These are phyloP conservation scores for Cercis canadensis DNA, from an alignment of 306 rosid genomes.

Conservation along the genomic window DNA sequence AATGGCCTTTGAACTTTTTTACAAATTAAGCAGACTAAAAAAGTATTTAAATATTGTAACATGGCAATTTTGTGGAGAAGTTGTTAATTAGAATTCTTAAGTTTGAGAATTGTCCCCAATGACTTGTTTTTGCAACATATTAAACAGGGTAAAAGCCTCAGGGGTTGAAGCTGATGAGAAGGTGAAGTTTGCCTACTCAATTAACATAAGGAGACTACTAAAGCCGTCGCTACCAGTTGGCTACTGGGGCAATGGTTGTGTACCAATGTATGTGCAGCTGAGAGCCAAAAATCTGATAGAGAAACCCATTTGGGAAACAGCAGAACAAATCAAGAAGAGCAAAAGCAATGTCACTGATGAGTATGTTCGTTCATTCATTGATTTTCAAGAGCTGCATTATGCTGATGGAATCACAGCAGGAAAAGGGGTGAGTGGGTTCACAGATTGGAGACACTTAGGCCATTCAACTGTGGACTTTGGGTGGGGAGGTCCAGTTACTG, in stretches of 20 bases:
- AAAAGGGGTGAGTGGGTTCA: conserved; percentile 78
- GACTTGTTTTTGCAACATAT: conserved; percentile 1
- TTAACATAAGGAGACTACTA: conserved; percentile 60
- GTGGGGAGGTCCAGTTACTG: conserved; percentile 92
- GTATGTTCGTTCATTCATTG: conserved; percentile 73
- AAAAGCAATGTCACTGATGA: conserved; percentile 66
- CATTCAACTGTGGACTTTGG: conserved; percentile 93
- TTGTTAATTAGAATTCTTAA: background rate
- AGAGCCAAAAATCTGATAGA: conserved; percentile 56
- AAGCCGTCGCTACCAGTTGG: conserved; percentile 67
- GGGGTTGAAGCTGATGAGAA: conserved; percentile 50
- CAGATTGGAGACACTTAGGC: conserved; percentile 90
- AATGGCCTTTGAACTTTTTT: no score
- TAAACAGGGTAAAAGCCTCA: conserved; percentile 59
- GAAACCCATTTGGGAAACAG: conserved; percentile 74
- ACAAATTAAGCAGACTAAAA: no score
- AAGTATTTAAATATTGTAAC: no score
- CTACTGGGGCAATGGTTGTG: conserved; percentile 90
- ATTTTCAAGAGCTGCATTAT: conserved; percentile 67
- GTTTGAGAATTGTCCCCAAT: background rate
- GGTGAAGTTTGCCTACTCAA: conserved; percentile 75
- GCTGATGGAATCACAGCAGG: conserved; percentile 75
- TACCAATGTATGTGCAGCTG: conserved; percentile 69
- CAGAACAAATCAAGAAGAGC: conserved; percentile 74
- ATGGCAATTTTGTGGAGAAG: no score